These are phyloP conservation scores for Hyaloscypha variabilis DNA, from an alignment of 495 filamentous ascomycete species.

Conservation along the genomic window DNA sequence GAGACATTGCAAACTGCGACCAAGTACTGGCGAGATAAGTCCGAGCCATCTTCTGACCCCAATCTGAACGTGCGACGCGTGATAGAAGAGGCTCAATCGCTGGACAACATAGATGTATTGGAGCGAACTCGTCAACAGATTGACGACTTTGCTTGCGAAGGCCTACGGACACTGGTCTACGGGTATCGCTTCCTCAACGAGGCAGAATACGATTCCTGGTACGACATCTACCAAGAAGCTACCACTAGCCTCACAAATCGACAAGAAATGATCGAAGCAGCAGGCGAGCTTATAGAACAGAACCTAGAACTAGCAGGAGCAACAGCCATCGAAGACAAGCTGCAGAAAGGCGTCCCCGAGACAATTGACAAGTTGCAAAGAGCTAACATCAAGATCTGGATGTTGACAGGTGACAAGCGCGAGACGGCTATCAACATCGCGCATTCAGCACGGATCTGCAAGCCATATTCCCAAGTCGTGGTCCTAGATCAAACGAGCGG, in stretches of 20 bases:
- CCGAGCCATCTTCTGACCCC: not conserved
- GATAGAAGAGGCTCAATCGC: constrained; percentile 59
- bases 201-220: constrained; percentile 75
- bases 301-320: constrained; percentile 82
- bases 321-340: constrained; percentile 91
- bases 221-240: constrained; percentile 73
- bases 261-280: constrained; percentile 74
- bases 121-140: constrained; percentile 84
- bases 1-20: no score
- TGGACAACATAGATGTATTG: constrained; percentile 58
- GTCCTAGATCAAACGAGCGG: constrained; percentile 68
- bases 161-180: constrained; percentile 83
- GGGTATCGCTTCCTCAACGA: constrained; percentile 77
- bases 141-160: constrained; percentile 89
- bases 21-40: not conserved
- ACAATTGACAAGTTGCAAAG: constrained; percentile 79
- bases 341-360: constrained; percentile 88
- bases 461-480: constrained; percentile 79
- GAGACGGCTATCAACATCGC: constrained; percentile 96
- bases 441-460: constrained; percentile 81
- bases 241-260: constrained; percentile 83
- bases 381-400: constrained; percentile 95
- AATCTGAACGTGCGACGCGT: not conserved
- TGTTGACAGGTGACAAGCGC: constrained; percentile 94
- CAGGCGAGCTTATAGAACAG: constrained; percentile 77